phyloP scores from a whole-genome alignment of 495 filamentous ascomycete genomes.

The Hypoxylon subgilvum region DNA sequence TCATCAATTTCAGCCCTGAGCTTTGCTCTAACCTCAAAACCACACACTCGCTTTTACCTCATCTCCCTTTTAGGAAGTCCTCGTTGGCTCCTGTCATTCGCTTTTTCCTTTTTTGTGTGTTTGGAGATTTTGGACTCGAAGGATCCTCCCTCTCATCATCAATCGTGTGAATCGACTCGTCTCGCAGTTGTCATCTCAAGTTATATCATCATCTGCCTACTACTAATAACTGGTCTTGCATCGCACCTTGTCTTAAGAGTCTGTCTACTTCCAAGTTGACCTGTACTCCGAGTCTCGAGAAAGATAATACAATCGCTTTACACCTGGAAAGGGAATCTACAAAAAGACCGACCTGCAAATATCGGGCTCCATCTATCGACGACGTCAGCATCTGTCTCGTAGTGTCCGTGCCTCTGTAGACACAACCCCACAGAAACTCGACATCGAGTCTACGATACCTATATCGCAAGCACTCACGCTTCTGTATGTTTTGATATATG shows the following conservation, averaged over 20 bases:
- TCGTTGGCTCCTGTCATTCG: conserved; percentile 70
- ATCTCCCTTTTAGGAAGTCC: conserved; percentile 60
- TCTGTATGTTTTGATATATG: conserved; percentile 36
- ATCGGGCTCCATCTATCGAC: conserved; percentile 8
- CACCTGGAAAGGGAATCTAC: conserved; percentile 39
- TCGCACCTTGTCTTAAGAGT: conserved; percentile 31
- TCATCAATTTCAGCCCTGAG: conserved; percentile 43
- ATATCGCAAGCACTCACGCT: neutral
- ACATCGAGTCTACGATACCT: conserved; percentile 1
- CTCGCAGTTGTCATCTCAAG: conserved; percentile 31
- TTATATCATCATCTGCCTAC: conserved; percentile 15
- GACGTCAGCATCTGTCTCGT: conserved; percentile 22
- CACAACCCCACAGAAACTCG: conserved; percentile 10
- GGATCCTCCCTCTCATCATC: conserved; percentile 23
- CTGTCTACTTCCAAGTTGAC: conserved; percentile 30
- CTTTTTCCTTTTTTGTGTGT: conserved; percentile 57
- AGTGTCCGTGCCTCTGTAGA: conserved; percentile 15
- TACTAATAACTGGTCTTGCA: conserved; percentile 31
- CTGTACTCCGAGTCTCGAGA: conserved; percentile 39
- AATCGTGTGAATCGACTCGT: conserved; percentile 31
- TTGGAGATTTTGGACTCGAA: conserved; percentile 48
- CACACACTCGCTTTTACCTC: conserved; percentile 58
- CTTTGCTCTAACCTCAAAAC: conserved; percentile 50
- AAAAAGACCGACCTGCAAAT: conserved; percentile 27
- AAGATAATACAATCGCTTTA: conserved; percentile 48